Evolutionary conservation across 2,329 filamentous ascomycete species (phyloP).

Genomic region (Fusarium redolens): DNA sequence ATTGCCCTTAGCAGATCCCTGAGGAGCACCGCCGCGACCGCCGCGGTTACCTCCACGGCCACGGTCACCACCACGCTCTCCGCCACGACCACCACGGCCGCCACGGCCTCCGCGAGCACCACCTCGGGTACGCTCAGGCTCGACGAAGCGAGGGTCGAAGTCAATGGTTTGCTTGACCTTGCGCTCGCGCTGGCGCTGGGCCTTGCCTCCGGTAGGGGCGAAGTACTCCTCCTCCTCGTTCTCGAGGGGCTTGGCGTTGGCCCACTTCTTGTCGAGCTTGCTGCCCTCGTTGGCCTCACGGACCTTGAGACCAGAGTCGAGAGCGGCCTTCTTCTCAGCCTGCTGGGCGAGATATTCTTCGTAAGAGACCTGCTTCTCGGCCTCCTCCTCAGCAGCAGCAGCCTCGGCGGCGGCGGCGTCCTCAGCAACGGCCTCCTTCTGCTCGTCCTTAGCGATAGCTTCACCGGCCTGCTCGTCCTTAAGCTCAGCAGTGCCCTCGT

Average conservation of each 20-base stretch:
- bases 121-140: constrained; percentile 70
- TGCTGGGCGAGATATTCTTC: constrained; percentile 83
- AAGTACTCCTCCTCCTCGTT: constrained; percentile 85
- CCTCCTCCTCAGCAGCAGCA: constrained; percentile 62
- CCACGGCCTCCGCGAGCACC: constrained; percentile 61
- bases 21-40: constrained; percentile 48
- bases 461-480: constrained; percentile 93
- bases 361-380: constrained; percentile 89
- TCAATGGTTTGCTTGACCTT: constrained; percentile 92
- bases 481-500: constrained; percentile 84
- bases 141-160: constrained; percentile 85
- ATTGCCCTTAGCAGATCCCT: constrained; percentile 49
- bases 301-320: constrained; percentile 73
- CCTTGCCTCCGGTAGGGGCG: constrained; percentile 78
- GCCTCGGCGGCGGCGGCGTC: constrained; percentile 61
- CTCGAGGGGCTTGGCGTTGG: constrained; percentile 77
- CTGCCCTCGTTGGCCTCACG: constrained; percentile 94
- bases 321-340: constrained; percentile 79
- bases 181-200: constrained; percentile 85
- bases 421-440: constrained; percentile 73
- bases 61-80: constrained; percentile 54
- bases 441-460: constrained; percentile 85
- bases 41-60: constrained; percentile 49
- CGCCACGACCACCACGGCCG: constrained; percentile 57
- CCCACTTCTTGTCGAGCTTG: constrained; percentile 93